phyloP scores from a whole-genome alignment of 179 eudicot species.

The Patellifolia procumbens region DNA sequence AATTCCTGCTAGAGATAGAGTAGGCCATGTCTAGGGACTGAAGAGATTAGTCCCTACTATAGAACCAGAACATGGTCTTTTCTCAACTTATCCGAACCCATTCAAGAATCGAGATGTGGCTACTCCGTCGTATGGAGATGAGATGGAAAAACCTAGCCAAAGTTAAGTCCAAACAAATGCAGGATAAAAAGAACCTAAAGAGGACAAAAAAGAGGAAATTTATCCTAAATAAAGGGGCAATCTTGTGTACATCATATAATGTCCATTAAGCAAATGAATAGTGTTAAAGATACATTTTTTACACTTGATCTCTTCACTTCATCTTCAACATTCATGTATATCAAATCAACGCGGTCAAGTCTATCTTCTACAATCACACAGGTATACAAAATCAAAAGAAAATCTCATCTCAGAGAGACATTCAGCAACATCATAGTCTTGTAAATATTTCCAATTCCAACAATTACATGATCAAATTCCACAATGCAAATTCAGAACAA shows the following conservation, averaged over 20 bases:
- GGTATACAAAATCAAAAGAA: too few relatives aligned
- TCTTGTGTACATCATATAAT: background rate
- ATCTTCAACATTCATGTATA: background rate
- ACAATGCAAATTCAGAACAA: background rate
- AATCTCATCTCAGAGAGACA: too few relatives aligned
- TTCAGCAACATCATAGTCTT: background rate
- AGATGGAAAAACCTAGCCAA: background rate
- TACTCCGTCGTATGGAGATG: background rate
- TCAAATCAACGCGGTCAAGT: background rate
- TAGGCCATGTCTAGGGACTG: background rate
- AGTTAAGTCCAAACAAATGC: background rate
- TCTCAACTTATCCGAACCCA: too few relatives aligned
- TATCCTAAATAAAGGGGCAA: background rate
- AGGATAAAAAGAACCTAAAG: too few relatives aligned
- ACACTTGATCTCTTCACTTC: background rate
- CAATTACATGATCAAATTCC: background rate
- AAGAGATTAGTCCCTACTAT: background rate
- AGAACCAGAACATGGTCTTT: background rate
- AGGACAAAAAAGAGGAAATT: background rate
- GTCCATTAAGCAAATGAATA: background rate
- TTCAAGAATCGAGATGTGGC: too few relatives aligned
- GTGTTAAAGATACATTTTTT: background rate
- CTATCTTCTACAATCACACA: too few relatives aligned
- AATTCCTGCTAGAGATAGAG: background rate
- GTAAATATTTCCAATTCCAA: background rate